Evolutionary conservation across 2,329 filamentous ascomycete species (phyloP).

Genomic region (Neoascochyta sp.): DNA sequence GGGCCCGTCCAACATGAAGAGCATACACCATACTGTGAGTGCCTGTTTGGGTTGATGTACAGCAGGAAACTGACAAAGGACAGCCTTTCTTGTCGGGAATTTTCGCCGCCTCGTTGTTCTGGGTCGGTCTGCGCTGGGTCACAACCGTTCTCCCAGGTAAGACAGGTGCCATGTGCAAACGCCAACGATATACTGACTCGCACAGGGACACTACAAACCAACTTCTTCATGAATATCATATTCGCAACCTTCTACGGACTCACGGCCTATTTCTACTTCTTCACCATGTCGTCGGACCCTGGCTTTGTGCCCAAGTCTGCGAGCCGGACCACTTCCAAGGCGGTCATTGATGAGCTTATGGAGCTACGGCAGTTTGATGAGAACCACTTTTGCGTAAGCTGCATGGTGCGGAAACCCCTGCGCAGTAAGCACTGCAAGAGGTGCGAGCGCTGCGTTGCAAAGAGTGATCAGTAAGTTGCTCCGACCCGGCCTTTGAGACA

Average conservation of each 20-base stretch:
- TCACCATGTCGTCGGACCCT: conserved; percentile 82
- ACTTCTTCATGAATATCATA: conserved; percentile 72
- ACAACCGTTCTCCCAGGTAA: conserved; percentile 68
- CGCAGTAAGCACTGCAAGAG: conserved; percentile 93
- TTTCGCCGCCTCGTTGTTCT: conserved; percentile 82
- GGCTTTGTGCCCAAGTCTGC: conserved; percentile 89
- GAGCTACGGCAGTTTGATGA: conserved; percentile 88
- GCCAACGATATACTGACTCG: conserved; percentile 27
- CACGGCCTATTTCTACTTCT: conserved; percentile 80
- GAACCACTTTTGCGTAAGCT: conserved; percentile 86
- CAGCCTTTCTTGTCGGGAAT: conserved; percentile 91
- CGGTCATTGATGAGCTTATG: conserved; percentile 82
- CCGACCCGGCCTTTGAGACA: neutral
- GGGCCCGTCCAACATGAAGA: conserved; percentile 82
- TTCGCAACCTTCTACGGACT: conserved; percentile 64
- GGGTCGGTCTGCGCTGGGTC: conserved; percentile 73
- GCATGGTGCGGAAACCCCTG: conserved; percentile 89
- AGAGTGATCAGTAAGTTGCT: conserved; percentile 83
- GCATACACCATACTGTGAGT: conserved; percentile 80
- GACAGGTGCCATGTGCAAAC: conserved; percentile 22
- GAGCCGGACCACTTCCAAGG: conserved; percentile 84
- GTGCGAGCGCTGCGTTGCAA: conserved; percentile 88
- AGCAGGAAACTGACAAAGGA: conserved; percentile 11
- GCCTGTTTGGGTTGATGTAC: neutral
- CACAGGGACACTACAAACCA: conserved; percentile 59